Conservation (phyloP, 2,329 filamentous ascomycete species). For the Ophiostoma sp. region DNA sequence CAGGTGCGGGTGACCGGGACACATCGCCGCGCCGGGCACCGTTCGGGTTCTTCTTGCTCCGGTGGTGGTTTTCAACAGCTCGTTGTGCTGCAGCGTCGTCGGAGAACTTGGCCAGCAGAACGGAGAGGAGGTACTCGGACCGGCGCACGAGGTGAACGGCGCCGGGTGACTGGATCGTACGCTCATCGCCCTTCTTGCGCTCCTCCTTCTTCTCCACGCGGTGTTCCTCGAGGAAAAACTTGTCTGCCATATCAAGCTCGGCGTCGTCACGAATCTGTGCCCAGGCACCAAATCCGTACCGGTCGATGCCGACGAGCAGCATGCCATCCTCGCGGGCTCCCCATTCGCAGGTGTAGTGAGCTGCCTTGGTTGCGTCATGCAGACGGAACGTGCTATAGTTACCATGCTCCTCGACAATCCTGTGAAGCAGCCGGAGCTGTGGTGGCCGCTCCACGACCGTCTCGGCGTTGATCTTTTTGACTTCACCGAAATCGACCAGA, state of each 20-base stretch:
- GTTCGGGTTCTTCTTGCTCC: slow-evolving; percentile 79
- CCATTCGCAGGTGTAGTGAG: slow-evolving; percentile 89
- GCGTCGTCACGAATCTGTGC: slow-evolving; percentile 85
- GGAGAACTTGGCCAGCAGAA: slow-evolving; percentile 78
- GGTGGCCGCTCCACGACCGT: slow-evolving; percentile 87
- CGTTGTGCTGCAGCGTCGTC: slow-evolving; percentile 70
- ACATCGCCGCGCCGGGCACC: slow-evolving; percentile 57
- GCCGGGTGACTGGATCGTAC: slow-evolving; percentile 86
- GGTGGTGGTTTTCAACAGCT: slow-evolving; percentile 85
- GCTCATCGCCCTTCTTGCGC: slow-evolving; percentile 70
- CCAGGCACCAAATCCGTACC: slow-evolving; percentile 95
- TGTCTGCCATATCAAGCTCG: slow-evolving; percentile 78
- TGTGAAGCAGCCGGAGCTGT: slow-evolving; percentile 78
- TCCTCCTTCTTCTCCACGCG: slow-evolving; percentile 98
- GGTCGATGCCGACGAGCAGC: slow-evolving; percentile 88
- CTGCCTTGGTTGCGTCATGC: slow-evolving; percentile 83
- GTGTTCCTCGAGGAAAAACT: slow-evolving; percentile 95
- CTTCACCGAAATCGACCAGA: slow-evolving; percentile 85
- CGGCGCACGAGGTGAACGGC: slow-evolving; percentile 93
- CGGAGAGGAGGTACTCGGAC: slow-evolving; percentile 91
- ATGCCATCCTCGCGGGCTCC: slow-evolving; percentile 92
- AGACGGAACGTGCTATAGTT: slow-evolving; percentile 77
- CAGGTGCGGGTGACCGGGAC: slow-evolving; percentile 60
- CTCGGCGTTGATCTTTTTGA: slow-evolving; percentile 93
- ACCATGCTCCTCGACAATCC: slow-evolving; percentile 59